Evolutionary conservation across 257 asterid genomes (phyloP), one percentile per base, ranked within the genome.

Genomic region (Solanum medicagineum): DNA sequence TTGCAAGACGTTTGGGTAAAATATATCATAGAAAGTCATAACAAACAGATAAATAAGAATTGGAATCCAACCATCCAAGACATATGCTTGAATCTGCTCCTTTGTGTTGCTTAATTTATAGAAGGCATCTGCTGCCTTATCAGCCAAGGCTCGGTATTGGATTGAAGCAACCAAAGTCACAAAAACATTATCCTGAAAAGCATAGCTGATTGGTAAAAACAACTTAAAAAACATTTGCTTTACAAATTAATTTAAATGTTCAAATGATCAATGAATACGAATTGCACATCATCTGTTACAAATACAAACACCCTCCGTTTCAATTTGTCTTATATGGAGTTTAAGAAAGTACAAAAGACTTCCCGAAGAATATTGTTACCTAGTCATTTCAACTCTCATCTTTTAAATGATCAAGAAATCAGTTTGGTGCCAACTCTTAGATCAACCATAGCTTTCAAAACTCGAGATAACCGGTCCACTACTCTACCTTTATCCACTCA

Each of bases 151-250:
- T 66, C 89, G 83, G 47, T 88, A 88, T 80, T 88, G 90, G 79
- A 88, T 36, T 17, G 90, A 84, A 10, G 90, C 90, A 71, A 88
- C 86, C 51, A 86, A 68, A 16, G 44, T 84, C 55, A 88, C 86
- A 24, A 88, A 88, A n/a, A 86, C 90, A 47, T 86, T 88, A 32
- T 88, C 89, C 90, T 88, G 90, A 24, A 22, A 83, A 63, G n/a
- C 13, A 36, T n/a, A 32, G 20, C 40, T 49, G 42, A 36, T 44
- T 11, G 75, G 65, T 7, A 86, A 45, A 84, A 44, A 15, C 55
- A 55, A 22, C 14, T 45, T 32, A 32, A 11, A 40, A 32, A 40
- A 2, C 79, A 17, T 70, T 49, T 13, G 9, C 75, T 32, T 74
- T 7, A 54, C 42, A 66, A 24, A 47, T 13, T 22, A 74, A 36